These are phyloP conservation scores for Truncatella angustata DNA, from an alignment of 2,329 filamentous ascomycete genomes.

Conservation along the genomic window DNA sequence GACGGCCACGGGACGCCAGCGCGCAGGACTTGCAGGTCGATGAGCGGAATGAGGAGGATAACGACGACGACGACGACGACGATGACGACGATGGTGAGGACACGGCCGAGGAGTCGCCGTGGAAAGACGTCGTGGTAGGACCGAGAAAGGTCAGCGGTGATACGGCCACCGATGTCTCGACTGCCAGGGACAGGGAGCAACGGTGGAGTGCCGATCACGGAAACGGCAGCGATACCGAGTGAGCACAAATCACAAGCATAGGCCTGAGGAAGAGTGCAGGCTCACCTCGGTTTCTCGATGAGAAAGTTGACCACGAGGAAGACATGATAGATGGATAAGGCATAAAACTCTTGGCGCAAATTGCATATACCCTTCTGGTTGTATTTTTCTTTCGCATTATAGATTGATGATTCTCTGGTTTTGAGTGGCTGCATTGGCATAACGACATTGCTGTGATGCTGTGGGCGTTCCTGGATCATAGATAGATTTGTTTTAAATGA, in stretches of 20 bases:
- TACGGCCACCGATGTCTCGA: constrained; percentile 12
- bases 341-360: not conserved
- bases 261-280: not conserved
- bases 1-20: constrained; percentile 10
- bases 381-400: too few relatives aligned
- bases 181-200: constrained; percentile 13
- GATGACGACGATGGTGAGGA: constrained; percentile 16
- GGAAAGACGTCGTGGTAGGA: constrained; percentile 18
- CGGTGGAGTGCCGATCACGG: constrained; percentile 9
- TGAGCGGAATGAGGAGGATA: not conserved
- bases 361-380: not conserved
- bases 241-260: not conserved
- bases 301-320: constrained; percentile 2
- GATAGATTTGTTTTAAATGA: too few relatives aligned
- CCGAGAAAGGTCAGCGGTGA: constrained; percentile 14
- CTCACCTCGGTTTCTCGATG: too few relatives aligned
- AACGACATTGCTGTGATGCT: too few relatives aligned
- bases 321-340: not conserved
- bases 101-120: constrained; percentile 15
- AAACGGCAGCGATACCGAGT: not conserved
- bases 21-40: constrained; percentile 10
- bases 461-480: too few relatives aligned
- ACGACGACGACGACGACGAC: too few relatives aligned
- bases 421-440: too few relatives aligned
- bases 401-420: too few relatives aligned